These are phyloP conservation scores for Parasarocladium wereldwijsianum DNA, from an alignment of 2,329 filamentous ascomycete genomes.

Conservation along the genomic window DNA sequence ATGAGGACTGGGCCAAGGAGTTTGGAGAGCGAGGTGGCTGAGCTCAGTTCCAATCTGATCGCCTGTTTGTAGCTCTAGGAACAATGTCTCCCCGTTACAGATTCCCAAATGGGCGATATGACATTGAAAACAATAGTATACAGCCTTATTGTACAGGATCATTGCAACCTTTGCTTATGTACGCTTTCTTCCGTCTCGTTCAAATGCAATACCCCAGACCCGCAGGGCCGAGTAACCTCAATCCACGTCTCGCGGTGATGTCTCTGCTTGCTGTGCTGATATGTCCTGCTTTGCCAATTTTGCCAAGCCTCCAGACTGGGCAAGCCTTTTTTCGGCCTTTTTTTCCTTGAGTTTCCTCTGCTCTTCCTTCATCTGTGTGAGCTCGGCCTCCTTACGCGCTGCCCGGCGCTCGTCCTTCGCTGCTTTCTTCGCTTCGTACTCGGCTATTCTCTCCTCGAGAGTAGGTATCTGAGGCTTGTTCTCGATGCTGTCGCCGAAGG, in stretches of 20 bases:
- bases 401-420: constrained; percentile 41
- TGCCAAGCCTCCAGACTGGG: neutral
- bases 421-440: constrained; percentile 37
- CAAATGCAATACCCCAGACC: no score
- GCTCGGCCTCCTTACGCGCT: constrained; percentile 14
- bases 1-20: constrained; percentile 86
- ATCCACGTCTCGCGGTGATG: no score
- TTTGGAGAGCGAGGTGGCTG: constrained; percentile 86
- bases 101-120: no score
- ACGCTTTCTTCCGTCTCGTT: no score
- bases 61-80: neutral
- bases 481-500: constrained; percentile 45
- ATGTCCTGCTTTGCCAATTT: neutral
- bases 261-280: no score
- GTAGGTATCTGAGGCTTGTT: constrained; percentile 52
- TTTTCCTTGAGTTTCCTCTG: constrained; percentile 8
- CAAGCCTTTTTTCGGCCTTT: constrained; percentile 7
- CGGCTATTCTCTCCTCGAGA: constrained; percentile 42
- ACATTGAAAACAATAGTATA: no score
- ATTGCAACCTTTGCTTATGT: no score
- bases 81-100: no score
- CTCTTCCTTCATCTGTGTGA: constrained; percentile 9
- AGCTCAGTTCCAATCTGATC: neutral
- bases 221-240: no score
- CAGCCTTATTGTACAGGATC: no score